These are phyloP conservation scores for Astrephomene gubernaculifera DNA, from an alignment of 139 green algal species.

Conservation along the genomic window DNA sequence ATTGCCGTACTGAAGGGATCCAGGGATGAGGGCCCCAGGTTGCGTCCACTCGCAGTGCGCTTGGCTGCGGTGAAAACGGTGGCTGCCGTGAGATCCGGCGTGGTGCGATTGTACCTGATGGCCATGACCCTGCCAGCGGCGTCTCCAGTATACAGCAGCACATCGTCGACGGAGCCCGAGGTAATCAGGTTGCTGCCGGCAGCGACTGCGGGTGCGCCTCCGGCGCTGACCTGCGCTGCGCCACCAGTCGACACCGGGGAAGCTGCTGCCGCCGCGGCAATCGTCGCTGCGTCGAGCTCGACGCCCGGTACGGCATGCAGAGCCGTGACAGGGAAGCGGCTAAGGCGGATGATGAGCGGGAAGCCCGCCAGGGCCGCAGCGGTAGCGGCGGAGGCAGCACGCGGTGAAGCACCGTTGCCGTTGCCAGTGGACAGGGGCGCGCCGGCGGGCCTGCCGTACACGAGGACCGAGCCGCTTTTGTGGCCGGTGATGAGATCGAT, in stretches of 20 bases:
- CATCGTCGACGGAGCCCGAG: not conserved
- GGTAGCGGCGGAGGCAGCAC: not conserved
- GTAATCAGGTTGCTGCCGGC: not conserved
- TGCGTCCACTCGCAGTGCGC: not conserved
- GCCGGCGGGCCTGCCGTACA: conserved; percentile 36
- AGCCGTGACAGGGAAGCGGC: conserved; percentile 21
- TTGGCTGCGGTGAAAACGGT: not conserved
- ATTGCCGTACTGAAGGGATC: not conserved
- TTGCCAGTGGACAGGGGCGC: too few species aligned
- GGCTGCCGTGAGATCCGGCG: conserved; percentile 2
- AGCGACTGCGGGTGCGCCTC: not conserved
- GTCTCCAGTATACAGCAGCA: conserved; percentile 34
- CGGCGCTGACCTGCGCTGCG: not conserved
- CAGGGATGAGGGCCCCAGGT: too few species aligned
- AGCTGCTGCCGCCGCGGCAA: not conserved
- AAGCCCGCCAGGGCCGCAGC: conserved; percentile 18
- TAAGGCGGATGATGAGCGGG: conserved; percentile 18
- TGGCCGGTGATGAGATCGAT: conserved; percentile 34
- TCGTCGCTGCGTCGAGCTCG: conserved; percentile 9
- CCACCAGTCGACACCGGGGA: not conserved
- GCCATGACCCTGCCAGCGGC: conserved; percentile 16
- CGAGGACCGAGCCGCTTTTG: conserved; percentile 21
- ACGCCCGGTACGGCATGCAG: conserved; percentile 6
- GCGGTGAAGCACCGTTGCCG: too few species aligned
- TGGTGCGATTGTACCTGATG: not conserved